Conservation (phyloP, 2,329 filamentous ascomycete species). For the Capronia americana region DNA sequence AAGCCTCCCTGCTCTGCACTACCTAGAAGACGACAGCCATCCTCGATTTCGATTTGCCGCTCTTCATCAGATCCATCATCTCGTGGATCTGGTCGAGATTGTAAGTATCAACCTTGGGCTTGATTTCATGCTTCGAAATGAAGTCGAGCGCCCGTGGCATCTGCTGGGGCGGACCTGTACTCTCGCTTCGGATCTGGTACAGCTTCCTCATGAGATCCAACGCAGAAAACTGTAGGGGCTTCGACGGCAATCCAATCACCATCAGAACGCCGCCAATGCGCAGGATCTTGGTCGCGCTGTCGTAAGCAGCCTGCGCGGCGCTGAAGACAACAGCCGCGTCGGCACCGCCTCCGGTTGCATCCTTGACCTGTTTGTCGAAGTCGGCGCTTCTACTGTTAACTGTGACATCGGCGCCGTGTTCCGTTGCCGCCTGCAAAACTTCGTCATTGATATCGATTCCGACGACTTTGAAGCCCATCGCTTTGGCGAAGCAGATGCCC, state of each 20-base stretch:
- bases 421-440: background rate
- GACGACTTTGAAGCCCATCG: slow-evolving; percentile 28
- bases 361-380: slow-evolving; percentile 33
- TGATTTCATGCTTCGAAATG: background rate
- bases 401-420: background rate
- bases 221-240: background rate
- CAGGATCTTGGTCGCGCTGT: slow-evolving; percentile 25
- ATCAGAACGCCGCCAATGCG: slow-evolving; percentile 13
- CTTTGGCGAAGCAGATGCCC: slow-evolving; percentile 43
- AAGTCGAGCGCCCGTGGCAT: background rate
- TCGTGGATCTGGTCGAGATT: slow-evolving; percentile 28
- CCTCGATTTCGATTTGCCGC: slow-evolving; percentile 23
- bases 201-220: background rate
- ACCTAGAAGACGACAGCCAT: slow-evolving; percentile 26
- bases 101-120: slow-evolving; percentile 9
- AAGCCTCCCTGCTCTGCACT: background rate
- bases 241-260: background rate
- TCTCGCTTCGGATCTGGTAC: background rate
- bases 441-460: slow-evolving; percentile 41
- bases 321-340: slow-evolving; percentile 29
- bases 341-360: slow-evolving; percentile 18
- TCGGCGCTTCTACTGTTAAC: background rate
- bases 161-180: background rate
- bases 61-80: slow-evolving; percentile 30
- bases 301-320: slow-evolving; percentile 26